Evolutionary conservation across 2,329 filamentous ascomycete species (phyloP), one percentile per base, ranked within the genome.

Genomic region (Fusarium falciforme): DNA sequence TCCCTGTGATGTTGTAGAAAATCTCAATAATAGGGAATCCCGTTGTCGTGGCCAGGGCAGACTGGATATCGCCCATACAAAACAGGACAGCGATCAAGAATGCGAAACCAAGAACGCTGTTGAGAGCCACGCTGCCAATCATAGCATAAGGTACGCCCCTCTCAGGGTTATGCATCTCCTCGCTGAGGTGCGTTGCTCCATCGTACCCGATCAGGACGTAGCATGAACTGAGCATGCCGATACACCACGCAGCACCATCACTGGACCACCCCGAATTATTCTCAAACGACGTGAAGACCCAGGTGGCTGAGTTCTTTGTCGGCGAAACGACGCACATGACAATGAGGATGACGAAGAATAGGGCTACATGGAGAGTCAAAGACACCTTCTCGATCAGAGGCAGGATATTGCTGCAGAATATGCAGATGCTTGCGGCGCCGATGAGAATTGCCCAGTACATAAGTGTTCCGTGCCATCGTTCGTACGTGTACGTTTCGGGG

Each of bases 1-100:
- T 67, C 1, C 74, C 66, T 0, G 73, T 76, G 33, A 71, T 62
- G 0, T 68, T 42, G 2, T 67, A 62, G 2, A 70, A 76, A 0
- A 76, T 71, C 47, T 76, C 25, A 8, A 76, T 76, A 3, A 76
- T 68, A 3, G 74, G 73, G 11, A 72, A 76, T 0, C 74, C 73
- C 0, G 74, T 74, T 0, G 49, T 29, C 0, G 74, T 72, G 2
- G 25, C 22, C 0, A 76, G 38, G 0, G 73, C 73, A 0, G 68
- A 17, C 2, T 61, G 27, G 4, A 76, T 38, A 4, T 74, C 62
- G 0, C 72, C 73, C 66, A 74, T 74, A 25, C 61, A 76, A 16
- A 76, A 74, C 0, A 76, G 49, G 0, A 76, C 5, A 2, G 66
- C 40, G 0, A 76, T 20, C 2, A 76, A 38, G 20, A 76, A 76